Evolutionary conservation across 1,284 basidiomycete species (phyloP), one percentile per base, ranked within the genome.

Genomic region (Cystobasidium pallidum): DNA sequence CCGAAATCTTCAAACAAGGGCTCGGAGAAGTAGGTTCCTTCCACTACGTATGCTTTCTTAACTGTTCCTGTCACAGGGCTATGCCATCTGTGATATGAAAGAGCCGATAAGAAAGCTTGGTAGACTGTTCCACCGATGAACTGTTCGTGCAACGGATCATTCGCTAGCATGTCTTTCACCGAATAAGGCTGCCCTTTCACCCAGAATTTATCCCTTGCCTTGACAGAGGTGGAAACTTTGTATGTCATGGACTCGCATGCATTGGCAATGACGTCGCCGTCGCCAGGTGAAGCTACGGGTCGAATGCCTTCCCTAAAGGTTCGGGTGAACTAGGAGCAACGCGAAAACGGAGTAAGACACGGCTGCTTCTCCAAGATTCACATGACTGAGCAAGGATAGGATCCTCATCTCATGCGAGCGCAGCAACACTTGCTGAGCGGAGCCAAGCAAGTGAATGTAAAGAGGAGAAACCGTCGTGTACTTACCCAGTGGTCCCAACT

Each of bases 71-170:
- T 80, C 7, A 88, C 81, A 8, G 86, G 86, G 32, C 81, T 80
- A 76, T 84, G 83, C 86, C 85, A 87, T 49, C 86, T 84, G 74
- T 87, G 86, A 75, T 86, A 87, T 17, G 82, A 81, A 3, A 80
- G 72, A 0, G 85, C 80, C 32, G 79, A 80, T 63, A 87, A 82
- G 80, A 84, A 86, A 0, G 83, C 85, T 75, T 87, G 87, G 75
- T 83, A 86, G 61, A 87, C 79, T 0, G 85, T 84, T 0, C 86
- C 85, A 1, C 84, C 85, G 7, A 81, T 78, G 70, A 86, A 86
- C 24, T 80, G 51, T 8, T 77, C 30, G 0, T 80, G 80, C 70
- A 82, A 81, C 26, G 67, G 67, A 17, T 70, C 54, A 74, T 81
- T 77, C 39, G 79, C 75, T 24, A 84, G 80, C 80, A 84, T 83